Conservation (phyloP, 2,329 filamentous ascomycete genomes). For the Alternaria angustiovoidea region DNA sequence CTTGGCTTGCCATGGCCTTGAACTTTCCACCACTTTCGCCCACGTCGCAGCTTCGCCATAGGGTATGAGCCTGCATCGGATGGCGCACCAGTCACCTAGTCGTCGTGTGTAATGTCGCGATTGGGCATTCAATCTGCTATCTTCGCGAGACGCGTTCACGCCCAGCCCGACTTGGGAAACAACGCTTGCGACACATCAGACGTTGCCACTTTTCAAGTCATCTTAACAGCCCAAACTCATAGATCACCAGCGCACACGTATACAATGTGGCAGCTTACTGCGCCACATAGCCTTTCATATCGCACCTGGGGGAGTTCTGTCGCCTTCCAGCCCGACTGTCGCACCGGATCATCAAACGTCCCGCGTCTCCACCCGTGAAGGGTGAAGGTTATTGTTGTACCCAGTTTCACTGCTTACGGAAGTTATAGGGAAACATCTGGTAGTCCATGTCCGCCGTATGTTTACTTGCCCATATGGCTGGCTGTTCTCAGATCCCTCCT, state of each 20-base stretch:
- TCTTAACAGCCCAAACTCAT: neutral
- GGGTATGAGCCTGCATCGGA: neutral
- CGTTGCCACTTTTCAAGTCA: neutral
- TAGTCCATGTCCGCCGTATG: too few species aligned
- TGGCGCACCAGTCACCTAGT: too few species aligned
- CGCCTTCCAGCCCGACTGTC: neutral
- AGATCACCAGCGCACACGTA: neutral
- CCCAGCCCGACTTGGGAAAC: neutral
- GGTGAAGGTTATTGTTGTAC: neutral
- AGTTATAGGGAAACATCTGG: neutral
- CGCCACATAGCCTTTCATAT: neutral
- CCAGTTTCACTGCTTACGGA: neutral
- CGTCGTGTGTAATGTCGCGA: neutral
- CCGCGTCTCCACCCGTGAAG: neutral
- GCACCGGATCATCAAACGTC: neutral
- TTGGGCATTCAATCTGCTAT: neutral
- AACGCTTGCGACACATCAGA: too few species aligned
- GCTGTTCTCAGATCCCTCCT: too few species aligned
- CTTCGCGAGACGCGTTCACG: neutral
- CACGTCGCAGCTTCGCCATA: neutral
- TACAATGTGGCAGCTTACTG: neutral
- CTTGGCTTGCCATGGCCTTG: neutral
- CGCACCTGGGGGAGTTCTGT: neutral
- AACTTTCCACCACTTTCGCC: neutral
- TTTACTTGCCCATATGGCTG: too few species aligned